These are phyloP conservation scores for Eutrema japonicum DNA, from an alignment of 345 rosid genomes.

Conservation along the genomic window DNA sequence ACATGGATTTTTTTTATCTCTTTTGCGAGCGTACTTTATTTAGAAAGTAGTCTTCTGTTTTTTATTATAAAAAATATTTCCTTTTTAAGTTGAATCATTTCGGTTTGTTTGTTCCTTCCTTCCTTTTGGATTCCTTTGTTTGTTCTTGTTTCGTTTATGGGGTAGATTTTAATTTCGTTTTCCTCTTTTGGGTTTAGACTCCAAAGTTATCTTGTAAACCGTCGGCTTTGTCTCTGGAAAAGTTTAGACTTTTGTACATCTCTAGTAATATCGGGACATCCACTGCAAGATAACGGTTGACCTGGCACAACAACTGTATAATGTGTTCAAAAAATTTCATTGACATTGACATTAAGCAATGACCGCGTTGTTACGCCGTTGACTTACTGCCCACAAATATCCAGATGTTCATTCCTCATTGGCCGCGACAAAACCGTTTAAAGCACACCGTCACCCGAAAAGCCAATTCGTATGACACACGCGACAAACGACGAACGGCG, in stretches of 20 bases:
- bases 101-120: too few species aligned
- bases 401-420: constrained; percentile 18
- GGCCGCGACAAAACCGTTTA: constrained; percentile 8
- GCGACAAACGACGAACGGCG: constrained; percentile 19
- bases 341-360: constrained; percentile 21
- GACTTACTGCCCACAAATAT: not conserved
- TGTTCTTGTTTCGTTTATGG: too few species aligned
- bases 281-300: constrained; percentile 1
- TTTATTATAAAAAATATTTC: constrained; percentile 4
- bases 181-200: too few species aligned
- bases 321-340: not conserved
- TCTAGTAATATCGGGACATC: constrained; percentile 3
- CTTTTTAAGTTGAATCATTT: not conserved
- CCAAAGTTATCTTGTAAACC: too few species aligned
- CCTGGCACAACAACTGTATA: not conserved
- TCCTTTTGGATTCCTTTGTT: too few species aligned
- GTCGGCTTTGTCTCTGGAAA: too few species aligned
- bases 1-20: not conserved
- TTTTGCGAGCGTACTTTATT: constrained; percentile 20
- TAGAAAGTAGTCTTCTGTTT: constrained; percentile 30
- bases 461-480: constrained; percentile 13
- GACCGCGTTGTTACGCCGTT: constrained; percentile 31
- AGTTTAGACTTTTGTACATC: not conserved
- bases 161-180: too few species aligned
- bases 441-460: constrained; percentile 19